Evolutionary conservation across 2,329 filamentous ascomycete species (phyloP), one percentile per base, ranked within the genome.

Genomic region (Zarea fungicola): DNA sequence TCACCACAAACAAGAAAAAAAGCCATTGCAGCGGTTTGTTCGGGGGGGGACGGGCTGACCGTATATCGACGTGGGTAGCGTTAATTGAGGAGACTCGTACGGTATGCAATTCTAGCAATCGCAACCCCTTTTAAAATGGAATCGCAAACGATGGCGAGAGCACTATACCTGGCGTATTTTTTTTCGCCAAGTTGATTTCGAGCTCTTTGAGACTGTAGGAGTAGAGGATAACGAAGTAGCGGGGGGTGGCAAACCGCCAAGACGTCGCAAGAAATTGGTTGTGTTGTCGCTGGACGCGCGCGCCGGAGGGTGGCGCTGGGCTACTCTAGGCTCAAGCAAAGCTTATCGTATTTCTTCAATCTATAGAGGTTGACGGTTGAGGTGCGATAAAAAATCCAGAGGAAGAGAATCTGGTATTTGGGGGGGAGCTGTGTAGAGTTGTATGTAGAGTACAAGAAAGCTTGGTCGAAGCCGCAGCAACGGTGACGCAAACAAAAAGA

Each of bases 1-100:
- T 83, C 77, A 57, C 79, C 79, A 58, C 77, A 82, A 54, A 78
- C 74, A 58, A 83, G 81, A 64, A 82, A 76, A 61, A 83, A 71
- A 69, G 79, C 82, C 79, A 82, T 82, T 53, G 48, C 57, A 60
- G 49, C 14, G 32, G 39, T 50, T 34, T 25, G 43, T 34, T 5
- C 16, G 32, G 18, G 23, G 41, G 25, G 32, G 42, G 36, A 21
- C 18, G 6, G 11, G 29, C 36, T 9, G 21, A 42, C 32, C 32
- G 10, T n/a, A n/a, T n/a, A n/a, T n/a, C n/a, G n/a, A n/a, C n/a
- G n/a, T 16, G 32, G 11, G 35, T 16, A 13, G 35, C 11, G 5
- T 3, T 37, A 6, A 7, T 8, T 37, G 5, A 7, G 32, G 32
- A 2, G 32, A 8, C 32, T n/a, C n/a, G n/a, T n/a, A n/a, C n/a